Percentiles rank a stretch among this genome's conserved stretches.
Conservation (phyloP, 2,329 filamentous ascomycete species). For the Phaeosphaeriaceae sp. region DNA sequence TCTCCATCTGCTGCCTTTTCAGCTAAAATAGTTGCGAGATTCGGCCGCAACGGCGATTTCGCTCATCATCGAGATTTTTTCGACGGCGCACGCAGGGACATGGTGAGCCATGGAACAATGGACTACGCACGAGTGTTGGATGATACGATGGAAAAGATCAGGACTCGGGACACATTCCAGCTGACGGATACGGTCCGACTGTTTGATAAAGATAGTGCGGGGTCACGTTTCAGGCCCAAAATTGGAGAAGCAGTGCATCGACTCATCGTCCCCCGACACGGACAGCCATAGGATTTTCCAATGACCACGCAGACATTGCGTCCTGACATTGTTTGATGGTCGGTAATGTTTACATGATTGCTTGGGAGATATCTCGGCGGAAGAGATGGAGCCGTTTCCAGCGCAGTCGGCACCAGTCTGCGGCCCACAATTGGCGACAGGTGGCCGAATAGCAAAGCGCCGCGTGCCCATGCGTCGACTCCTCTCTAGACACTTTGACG, state of each 20-base stretch:
- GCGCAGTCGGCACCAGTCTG: neutral
- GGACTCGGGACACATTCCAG: neutral
- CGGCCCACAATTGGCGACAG: neutral
- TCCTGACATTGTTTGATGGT: neutral
- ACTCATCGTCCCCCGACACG: neutral
- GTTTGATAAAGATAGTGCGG: too few species aligned
- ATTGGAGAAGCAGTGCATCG: neutral
- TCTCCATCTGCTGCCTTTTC: neutral
- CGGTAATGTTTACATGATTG: neutral
- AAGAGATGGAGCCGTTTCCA: neutral
- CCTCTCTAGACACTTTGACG: conserved; percentile 20
- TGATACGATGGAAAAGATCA: neutral
- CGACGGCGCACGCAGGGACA: too few species aligned
- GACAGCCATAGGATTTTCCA: neutral
- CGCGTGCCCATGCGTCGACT: conserved; percentile 43
- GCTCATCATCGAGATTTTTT: too few species aligned
- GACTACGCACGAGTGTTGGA: too few species aligned
- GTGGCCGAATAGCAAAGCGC: conserved; percentile 38
- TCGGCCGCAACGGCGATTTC: neutral
- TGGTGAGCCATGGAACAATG: too few species aligned
- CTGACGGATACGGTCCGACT: neutral
- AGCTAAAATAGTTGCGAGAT: neutral
- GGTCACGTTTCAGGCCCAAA: too few species aligned
- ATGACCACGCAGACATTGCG: neutral
- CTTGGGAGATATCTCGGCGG: neutral